Base-by-base conservation (phyloP, 108 stramenopile species). In the Nannochloropsis salina region DNA sequence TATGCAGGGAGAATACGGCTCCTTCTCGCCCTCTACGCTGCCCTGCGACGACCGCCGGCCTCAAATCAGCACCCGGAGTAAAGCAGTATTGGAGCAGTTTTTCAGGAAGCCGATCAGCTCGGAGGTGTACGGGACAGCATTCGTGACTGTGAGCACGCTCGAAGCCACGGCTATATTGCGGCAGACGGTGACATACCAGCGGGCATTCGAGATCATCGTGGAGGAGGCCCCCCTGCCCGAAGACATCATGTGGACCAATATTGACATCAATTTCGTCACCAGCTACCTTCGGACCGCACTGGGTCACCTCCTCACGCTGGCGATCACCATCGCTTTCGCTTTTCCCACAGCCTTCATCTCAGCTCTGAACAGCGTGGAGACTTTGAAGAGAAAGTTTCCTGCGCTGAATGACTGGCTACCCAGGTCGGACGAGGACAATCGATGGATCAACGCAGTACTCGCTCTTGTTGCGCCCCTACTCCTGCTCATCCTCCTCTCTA, bases 71-170 rank as follows among this genome's bases (percentile, higher is more conserved):
- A 74, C 61, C 20, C 15, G 61, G 61, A 74, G 61, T 74, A 74
- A 74, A n/a, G 61, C 61, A 74, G 61, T 74, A n/a, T 3, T 74
- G 61, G 61, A 74, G 61, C 61, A 74, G n/a, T 74, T 74, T 74
- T 74, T 74, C 61, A 15, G 61, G 61, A 74, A 74, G 61, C 61
- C 61, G 15, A 74, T 74, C 15, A 74, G 61, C n/a, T n/a, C 20
- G 18, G 42, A 82, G 42, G 44, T 31, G 45, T 40, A 84, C 21
- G 47, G 31, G 84, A 84, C 41, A 81, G 85, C 82, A 12, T 86
- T 86, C 82, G 85, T 86, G 82, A 86, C 85, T 41, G 79, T 86
- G n/a, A 43, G 44, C 15, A 86, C 85, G n/a, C 82, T 86, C 18
- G 80, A 41, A 44, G 81, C 85, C 18, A 80, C 85, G 82, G 80